Base-by-base conservation (phyloP, 257 asterid genomes). In the Nemophila menziesii region DNA sequence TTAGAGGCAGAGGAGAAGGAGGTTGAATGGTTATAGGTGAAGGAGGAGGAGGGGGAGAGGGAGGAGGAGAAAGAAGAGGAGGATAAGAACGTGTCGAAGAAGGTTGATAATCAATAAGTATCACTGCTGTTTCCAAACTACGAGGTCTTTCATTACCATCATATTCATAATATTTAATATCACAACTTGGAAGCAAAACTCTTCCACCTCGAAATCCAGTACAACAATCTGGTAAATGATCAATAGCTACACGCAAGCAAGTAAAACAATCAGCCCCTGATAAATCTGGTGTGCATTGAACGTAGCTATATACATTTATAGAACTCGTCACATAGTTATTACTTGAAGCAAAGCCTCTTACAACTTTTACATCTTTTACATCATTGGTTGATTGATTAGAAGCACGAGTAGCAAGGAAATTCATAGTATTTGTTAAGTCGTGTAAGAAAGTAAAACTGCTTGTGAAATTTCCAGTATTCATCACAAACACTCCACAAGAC, bases 121-220 rank as follows among this genome's bases (percentile, higher is more conserved):
- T 0, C 7, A 4, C 0, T 4, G 0, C 34, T 16, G 56, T 19
- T n/a, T n/a, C n/a, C n/a, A n/a, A n/a, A n/a, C n/a, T n/a, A n/a
- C n/a, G n/a, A n/a, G n/a, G n/a, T n/a, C n/a, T n/a, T n/a, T n/a
- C n/a, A n/a, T n/a, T n/a, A n/a, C n/a, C n/a, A n/a, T n/a, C n/a
- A n/a, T n/a, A n/a, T n/a, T n/a, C n/a, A n/a, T n/a, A n/a, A n/a
- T n/a, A n/a, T n/a, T n/a, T n/a, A n/a, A n/a, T n/a, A n/a, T n/a
- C n/a, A n/a, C n/a, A n/a, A n/a, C n/a, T n/a, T 6, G 62, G 44
- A 34, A 6, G 18, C 33, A 53, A 12, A 43, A 39, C 43, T 39
- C 55, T 38, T 1, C n/a, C 48, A 0, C 72, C 72, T 45, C 1
- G 56, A 3, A 0, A 17, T 8, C 39, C 51, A 19, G 0, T 8